phyloP scores from a whole-genome alignment of 2,329 filamentous ascomycete species.

The Pseudofabraea citricarpa region DNA sequence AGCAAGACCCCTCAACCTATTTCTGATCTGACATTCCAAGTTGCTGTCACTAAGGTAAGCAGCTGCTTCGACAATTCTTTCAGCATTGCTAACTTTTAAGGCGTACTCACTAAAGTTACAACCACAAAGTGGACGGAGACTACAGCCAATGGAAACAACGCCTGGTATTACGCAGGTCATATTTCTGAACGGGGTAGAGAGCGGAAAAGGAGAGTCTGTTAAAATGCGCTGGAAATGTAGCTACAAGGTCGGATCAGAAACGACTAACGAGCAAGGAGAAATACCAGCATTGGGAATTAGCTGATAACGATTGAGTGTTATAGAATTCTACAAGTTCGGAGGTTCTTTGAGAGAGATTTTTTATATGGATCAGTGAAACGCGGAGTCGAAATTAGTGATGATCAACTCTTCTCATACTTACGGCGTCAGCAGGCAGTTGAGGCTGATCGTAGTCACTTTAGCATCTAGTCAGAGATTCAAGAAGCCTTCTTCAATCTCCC shows the following conservation, averaged over 20 bases:
- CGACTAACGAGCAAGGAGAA: constrained; percentile 78
- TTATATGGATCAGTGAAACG: not conserved
- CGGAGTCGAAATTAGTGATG: not conserved
- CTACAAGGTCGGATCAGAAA: constrained; percentile 65
- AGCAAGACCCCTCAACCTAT: constrained; percentile 71
- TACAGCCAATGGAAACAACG: constrained; percentile 66
- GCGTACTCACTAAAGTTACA: constrained; percentile 76
- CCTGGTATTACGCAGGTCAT: constrained; percentile 78
- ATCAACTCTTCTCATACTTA: not conserved
- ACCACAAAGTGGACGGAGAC: constrained; percentile 75
- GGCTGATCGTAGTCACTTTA: too few relatives aligned
- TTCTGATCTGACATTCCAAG: constrained; percentile 79
- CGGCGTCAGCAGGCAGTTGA: too few relatives aligned
- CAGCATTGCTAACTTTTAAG: constrained; percentile 46
- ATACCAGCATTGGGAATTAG: constrained; percentile 74
- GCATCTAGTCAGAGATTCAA: too few relatives aligned
- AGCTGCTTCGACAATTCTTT: too few relatives aligned
- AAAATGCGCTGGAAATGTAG: constrained; percentile 87
- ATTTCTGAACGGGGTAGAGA: constrained; percentile 68
- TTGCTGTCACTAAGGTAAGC: constrained; percentile 88
- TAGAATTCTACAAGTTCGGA: constrained; percentile 3
- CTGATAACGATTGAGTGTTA: constrained; percentile 32
- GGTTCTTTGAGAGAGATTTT: too few relatives aligned
- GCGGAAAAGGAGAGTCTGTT: constrained; percentile 65
- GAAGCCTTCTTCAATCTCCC: too few relatives aligned